Conservation (phyloP, 139 green algal genomes). For the Picochlorum sp. region DNA sequence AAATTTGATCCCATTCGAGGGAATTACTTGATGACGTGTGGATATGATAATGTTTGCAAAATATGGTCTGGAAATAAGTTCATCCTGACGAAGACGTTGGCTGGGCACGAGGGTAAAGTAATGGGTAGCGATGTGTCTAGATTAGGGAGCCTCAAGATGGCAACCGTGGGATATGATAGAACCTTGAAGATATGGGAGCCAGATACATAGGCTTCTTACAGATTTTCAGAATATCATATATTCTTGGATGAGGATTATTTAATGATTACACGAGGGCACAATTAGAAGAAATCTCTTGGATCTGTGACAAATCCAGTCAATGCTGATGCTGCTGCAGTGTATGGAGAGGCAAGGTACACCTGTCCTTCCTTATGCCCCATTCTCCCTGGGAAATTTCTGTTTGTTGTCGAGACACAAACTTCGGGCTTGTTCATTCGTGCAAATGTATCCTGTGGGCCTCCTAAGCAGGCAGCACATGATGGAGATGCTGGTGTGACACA, state of each 20-base stretch:
- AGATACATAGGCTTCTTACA: slow-evolving; percentile 4
- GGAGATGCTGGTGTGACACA: slow-evolving; percentile 80
- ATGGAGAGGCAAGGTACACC: slow-evolving; percentile 90
- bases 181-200: slow-evolving; percentile 80
- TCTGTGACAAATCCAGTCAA: slow-evolving; percentile 76
- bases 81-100: slow-evolving; percentile 59
- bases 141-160: slow-evolving; percentile 21
- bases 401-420: slow-evolving; percentile 92
- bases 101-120: slow-evolving; percentile 88
- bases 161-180: slow-evolving; percentile 67
- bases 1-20: slow-evolving; percentile 63
- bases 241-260: slow-evolving; percentile 1
- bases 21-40: slow-evolving; percentile 61
- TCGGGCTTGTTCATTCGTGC: slow-evolving; percentile 92
- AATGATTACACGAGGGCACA: slow-evolving; percentile 2
- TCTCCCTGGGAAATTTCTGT: slow-evolving; percentile 95
- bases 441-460: slow-evolving; percentile 88
- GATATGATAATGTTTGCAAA: slow-evolving; percentile 63
- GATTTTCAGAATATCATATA: background rate
- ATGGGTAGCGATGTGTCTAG: slow-evolving; percentile 73
- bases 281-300: slow-evolving; percentile 70
- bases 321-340: slow-evolving; percentile 82
- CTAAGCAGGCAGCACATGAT: slow-evolving; percentile 86
- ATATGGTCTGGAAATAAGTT: slow-evolving; percentile 50
- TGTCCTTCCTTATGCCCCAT: slow-evolving; percentile 96